Base-by-base conservation (phyloP, 805 yeast species). In the Teunomyces kruisii region DNA sequence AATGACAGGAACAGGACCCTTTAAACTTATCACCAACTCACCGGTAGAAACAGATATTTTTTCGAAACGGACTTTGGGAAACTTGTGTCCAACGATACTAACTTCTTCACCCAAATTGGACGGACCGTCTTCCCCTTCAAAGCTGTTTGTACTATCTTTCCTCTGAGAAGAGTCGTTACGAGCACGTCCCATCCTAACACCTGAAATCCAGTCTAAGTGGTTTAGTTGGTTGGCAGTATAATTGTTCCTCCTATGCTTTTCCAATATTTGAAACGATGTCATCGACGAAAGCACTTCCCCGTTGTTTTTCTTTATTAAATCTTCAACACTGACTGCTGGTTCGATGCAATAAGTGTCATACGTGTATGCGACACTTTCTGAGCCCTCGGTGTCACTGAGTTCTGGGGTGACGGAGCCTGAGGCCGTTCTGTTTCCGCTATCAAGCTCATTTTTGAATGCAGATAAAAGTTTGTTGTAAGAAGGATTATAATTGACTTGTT, bases 171-270 rank as follows among this genome's bases (percentile, higher is more conserved):
- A 68, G 7, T 61, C 56, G 45, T 69, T 67, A 3, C 77, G 78
- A 7, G 79, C 61, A 33, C 73, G 68, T 1, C 88, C 88, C 51
- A 92, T 80, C 46, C 90, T 74, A 6, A 92, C 96, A 42, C 98
- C 97, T 0, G 97, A 84, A 31, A 95, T 83, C 98, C 98, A 92
- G 51, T 86, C 83, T 49, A 92, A 68, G 58, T 88, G 96, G 53
- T 84, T 82, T 26, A 79, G 59, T 44, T 78, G 78, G 45, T 68
- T 72, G 46, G 56, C 68, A 61, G 50, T 46, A 28, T 51, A 47
- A 12, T 55, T 58, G 16, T 51, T 19, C 46, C 70, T 76, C 52
- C 60, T 72, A 60, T 49, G 67, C 57, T 54, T 64, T 59, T 68
- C 65, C 45, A 67, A 59, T 19, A 64, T 61, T 43, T 67, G 67